Evolutionary conservation across 1,284 basidiomycete species (phyloP).

Genomic region (Puccinia horiana): DNA sequence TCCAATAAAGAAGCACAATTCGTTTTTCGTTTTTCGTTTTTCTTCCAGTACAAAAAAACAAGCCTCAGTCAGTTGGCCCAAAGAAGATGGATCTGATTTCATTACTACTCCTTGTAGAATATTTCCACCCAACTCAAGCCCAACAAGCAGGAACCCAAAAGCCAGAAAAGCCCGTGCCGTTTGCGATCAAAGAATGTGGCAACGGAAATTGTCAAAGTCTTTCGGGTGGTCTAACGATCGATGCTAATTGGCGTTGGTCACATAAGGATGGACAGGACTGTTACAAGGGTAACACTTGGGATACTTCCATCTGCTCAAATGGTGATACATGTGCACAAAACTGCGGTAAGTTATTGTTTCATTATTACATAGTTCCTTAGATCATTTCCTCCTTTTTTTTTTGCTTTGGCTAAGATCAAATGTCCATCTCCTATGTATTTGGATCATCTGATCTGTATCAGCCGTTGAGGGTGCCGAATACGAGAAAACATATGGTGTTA

Average conservation of each 20-base stretch:
- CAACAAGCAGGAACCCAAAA: background rate
- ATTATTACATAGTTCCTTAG: background rate
- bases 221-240: conserved; percentile 10
- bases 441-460: background rate
- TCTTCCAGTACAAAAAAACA: too few relatives aligned
- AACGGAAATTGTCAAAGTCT: background rate
- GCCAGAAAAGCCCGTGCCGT: background rate
- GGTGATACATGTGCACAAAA: conserved; percentile 12
- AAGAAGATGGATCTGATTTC: conserved; percentile 6
- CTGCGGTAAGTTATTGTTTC: conserved; percentile 5
- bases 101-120: background rate
- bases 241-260: conserved; percentile 21
- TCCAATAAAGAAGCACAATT: too few relatives aligned
- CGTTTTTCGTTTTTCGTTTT: too few relatives aligned
- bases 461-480: conserved; percentile 13
- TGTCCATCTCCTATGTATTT: background rate
- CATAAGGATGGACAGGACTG: background rate
- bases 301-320: conserved; percentile 9
- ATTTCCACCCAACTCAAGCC: background rate
- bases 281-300: background rate
- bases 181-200: conserved; percentile 2
- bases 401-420: background rate
- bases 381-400: background rate
- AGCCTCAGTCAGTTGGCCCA: too few relatives aligned
- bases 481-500: conserved; percentile 13